phyloP scores from a whole-genome alignment of 805 yeast species.

The Metschnikowia lachancei region DNA sequence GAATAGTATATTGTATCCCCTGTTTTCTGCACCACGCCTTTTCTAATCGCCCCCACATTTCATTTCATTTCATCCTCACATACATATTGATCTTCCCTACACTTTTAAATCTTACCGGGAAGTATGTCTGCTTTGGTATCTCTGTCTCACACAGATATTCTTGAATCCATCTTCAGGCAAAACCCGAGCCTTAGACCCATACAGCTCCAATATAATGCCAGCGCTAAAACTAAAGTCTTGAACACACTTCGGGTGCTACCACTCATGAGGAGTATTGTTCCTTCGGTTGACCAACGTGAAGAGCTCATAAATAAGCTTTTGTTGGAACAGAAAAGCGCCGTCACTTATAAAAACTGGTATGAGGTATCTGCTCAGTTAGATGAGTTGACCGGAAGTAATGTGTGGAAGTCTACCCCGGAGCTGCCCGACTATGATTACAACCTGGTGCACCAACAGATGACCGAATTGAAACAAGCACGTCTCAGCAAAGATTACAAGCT shows the following conservation, averaged over 20 bases:
- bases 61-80: not conserved
- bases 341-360: conserved; percentile 62
- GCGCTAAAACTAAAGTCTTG: conserved; percentile 12
- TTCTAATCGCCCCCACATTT: not conserved
- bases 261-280: conserved; percentile 12
- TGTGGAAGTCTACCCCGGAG: conserved; percentile 67
- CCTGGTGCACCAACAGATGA: conserved; percentile 50
- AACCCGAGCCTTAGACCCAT: conserved; percentile 16
- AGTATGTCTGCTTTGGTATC: conserved; percentile 6
- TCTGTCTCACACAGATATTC: conserved; percentile 16
- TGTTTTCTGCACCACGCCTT: not conserved
- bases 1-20: too few species aligned
- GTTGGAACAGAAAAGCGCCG: conserved; percentile 34
- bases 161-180: conserved; percentile 15
- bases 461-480: conserved; percentile 61
- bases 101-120: not conserved
- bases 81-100: not conserved
- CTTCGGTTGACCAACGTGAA: conserved; percentile 13
- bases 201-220: conserved; percentile 7
- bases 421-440: conserved; percentile 73
- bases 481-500: conserved; percentile 52
- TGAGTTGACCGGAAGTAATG: conserved; percentile 54
- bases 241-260: conserved; percentile 15
- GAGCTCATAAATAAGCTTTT: conserved; percentile 25
- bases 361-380: conserved; percentile 64